Base-by-base conservation (phyloP, 23 red algal species). In the Agarophyton chilense region DNA sequence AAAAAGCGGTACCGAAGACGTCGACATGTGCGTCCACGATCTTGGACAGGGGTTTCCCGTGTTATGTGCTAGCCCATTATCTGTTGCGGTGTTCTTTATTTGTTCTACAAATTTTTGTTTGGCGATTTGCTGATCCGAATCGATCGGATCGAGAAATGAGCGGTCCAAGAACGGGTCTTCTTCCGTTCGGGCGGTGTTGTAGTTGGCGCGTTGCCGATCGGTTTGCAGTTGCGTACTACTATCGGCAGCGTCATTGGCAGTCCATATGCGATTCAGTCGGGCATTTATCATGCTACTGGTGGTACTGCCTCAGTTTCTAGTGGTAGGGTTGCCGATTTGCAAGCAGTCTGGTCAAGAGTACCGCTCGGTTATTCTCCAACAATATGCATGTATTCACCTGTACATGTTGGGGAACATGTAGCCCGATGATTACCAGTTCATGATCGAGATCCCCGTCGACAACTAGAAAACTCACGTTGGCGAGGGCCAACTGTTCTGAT, bases 11-110 rank as follows among this genome's bases (percentile, higher is more conserved):
- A 55, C 75, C 40, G 0, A 79, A 79, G 17, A 79, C 49, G 75
- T 79, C 75, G 49, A 79, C 49, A 22, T 79, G 49, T 34, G 52
- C 49, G 75, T 79, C 75, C 38, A 79, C 41, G 29, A 79, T 79
- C 10, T 79, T n/a, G 45, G 38, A 41, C 10, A 55, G 11, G 26
- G 26, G 52, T 79, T 52, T 34, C 38, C 38, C 14, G 26, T 79
- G 14, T 50, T 79, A 16, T 7, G 16, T 16, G 38, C 40, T 79
- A 79, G 49, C 47, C 75, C 75, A 35, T 79, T 52, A 14, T 79
- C 47, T 42, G 38, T 41, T 52, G 75, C 0, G 0, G 38, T 54
- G 40, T 41, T 79, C 75, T 51, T 29, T 8, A 24, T 34, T 22
- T 19, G 18, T 56, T 54, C 49, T 38, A 79, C 47, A 16, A 16